These are phyloP conservation scores for Penicillium salamii DNA, from an alignment of 495 filamentous ascomycete species.

Conservation along the genomic window DNA sequence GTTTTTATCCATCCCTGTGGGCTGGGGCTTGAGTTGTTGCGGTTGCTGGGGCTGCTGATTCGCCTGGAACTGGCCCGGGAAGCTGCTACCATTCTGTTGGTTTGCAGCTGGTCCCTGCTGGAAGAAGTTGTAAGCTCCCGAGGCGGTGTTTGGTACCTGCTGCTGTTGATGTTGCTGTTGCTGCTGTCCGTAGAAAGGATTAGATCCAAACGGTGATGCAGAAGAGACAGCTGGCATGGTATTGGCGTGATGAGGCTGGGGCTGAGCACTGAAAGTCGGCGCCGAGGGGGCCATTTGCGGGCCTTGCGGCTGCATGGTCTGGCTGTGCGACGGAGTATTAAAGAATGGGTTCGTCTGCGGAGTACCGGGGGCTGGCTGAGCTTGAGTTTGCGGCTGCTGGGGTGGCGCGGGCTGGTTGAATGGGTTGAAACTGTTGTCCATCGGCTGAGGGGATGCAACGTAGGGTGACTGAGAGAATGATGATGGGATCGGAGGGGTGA, in stretches of 20 bases:
- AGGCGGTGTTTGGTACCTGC: slow-evolving; percentile 18
- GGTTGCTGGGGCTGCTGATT: slow-evolving; percentile 31
- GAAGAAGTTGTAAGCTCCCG: slow-evolving; percentile 38
- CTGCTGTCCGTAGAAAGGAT: slow-evolving; percentile 37
- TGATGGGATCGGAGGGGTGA: slow-evolving; percentile 59
- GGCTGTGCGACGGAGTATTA: slow-evolving; percentile 37
- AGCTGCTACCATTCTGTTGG: slow-evolving; percentile 24
- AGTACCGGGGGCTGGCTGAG: slow-evolving; percentile 32
- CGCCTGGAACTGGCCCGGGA: slow-evolving; percentile 23
- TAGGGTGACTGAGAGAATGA: slow-evolving; percentile 50
- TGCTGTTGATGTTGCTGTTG: slow-evolving; percentile 22
- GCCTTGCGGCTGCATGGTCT: slow-evolving; percentile 20
- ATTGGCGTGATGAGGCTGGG: slow-evolving; percentile 38
- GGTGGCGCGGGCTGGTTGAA: slow-evolving; percentile 55
- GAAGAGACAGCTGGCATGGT: slow-evolving; percentile 41
- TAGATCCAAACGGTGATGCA: slow-evolving; percentile 33
- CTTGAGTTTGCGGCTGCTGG: slow-evolving; percentile 20
- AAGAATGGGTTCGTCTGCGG: slow-evolving; percentile 56
- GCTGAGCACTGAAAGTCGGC: slow-evolving; percentile 29
- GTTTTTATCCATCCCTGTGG: slow-evolving; percentile 64
- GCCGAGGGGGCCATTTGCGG: slow-evolving; percentile 27
- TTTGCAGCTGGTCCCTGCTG: slow-evolving; percentile 31
- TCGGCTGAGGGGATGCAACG: slow-evolving; percentile 39
- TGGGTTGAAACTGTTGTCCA: slow-evolving; percentile 58
- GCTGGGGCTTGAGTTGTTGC: slow-evolving; percentile 42